These are phyloP conservation scores for Phytophthora boehmeriae DNA, from an alignment of 352 stramenopile species.

Conservation along the genomic window DNA sequence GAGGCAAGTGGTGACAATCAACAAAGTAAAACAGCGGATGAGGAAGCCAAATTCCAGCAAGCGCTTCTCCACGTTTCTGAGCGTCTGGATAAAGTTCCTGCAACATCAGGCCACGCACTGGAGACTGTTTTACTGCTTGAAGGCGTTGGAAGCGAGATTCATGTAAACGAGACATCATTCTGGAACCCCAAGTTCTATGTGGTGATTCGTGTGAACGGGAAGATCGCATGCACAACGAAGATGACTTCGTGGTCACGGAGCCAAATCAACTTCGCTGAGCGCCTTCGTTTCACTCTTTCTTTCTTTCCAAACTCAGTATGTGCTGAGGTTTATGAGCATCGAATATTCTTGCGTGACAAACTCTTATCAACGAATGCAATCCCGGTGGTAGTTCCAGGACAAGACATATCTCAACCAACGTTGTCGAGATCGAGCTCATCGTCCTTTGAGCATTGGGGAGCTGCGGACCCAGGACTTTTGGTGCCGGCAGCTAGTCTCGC, in stretches of 20 bases:
- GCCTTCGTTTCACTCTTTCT: conserved; percentile 47
- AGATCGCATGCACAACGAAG: conserved; percentile 41
- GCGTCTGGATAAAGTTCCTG: conserved; percentile 15
- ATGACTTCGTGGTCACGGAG: conserved; percentile 31
- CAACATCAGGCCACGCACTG: conserved; percentile 9
- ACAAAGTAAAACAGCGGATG: conserved; percentile 3
- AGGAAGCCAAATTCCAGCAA: conserved; percentile 6
- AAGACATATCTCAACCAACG: conserved; percentile 21
- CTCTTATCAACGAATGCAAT: conserved; percentile 57
- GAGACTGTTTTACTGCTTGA: conserved; percentile 30
- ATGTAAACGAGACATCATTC: conserved; percentile 11
- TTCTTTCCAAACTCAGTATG: conserved; percentile 58
- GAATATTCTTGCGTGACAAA: conserved; percentile 35
- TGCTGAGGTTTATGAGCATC: conserved; percentile 54
- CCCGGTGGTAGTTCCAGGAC: conserved; percentile 56
- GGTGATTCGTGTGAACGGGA: conserved; percentile 47
- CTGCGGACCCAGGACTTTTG: conserved; percentile 7
- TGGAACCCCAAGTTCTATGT: conserved; percentile 44
- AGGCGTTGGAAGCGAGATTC: not conserved
- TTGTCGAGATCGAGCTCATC: conserved; percentile 5
- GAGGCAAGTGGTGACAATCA: conserved; percentile 15
- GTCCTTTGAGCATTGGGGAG: conserved; percentile 8
- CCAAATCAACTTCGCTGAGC: conserved; percentile 53
- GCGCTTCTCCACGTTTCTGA: conserved; percentile 26
- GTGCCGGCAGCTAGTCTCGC: conserved; percentile 53